Conservation (phyloP, 2,329 filamentous ascomycete genomes). For the Neocatenulostroma microsporum region DNA sequence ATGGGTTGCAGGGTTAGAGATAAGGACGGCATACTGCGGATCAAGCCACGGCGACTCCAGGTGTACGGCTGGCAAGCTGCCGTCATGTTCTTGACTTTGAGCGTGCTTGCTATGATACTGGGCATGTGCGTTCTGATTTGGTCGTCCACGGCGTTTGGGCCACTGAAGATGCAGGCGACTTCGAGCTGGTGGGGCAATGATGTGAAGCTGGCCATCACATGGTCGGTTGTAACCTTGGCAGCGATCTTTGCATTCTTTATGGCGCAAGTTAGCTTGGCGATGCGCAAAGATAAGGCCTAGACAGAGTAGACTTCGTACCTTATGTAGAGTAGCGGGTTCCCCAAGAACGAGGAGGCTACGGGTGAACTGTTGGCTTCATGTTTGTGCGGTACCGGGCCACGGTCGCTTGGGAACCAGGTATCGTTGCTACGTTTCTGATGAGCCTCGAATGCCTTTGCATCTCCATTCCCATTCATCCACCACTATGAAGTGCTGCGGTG, state of each 20-base stretch:
- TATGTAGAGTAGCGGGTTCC: no score
- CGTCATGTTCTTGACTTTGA: slow-evolving; percentile 8
- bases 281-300: slow-evolving; percentile 6
- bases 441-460: no score
- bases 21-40: slow-evolving; percentile 17
- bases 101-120: neutral
- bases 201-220: slow-evolving; percentile 4
- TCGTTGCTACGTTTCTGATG: no score
- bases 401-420: no score
- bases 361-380: no score
- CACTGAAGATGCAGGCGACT: neutral
- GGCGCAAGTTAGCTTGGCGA: slow-evolving; percentile 6
- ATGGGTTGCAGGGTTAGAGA: slow-evolving; percentile 18
- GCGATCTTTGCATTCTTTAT: slow-evolving; percentile 2
- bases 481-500: no score
- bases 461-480: no score
- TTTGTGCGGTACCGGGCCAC: no score
- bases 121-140: slow-evolving; percentile 3
- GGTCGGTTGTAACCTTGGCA: slow-evolving; percentile 2
- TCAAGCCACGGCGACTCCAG: slow-evolving; percentile 7
- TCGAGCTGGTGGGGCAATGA: slow-evolving; percentile 1
- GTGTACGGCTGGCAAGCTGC: slow-evolving; percentile 7
- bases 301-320: no score
- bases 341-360: no score
- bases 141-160: slow-evolving; percentile 1